phyloP scores from a whole-genome alignment of 2,329 filamentous ascomycete species.

The Teratosphaeria zuluensis region DNA sequence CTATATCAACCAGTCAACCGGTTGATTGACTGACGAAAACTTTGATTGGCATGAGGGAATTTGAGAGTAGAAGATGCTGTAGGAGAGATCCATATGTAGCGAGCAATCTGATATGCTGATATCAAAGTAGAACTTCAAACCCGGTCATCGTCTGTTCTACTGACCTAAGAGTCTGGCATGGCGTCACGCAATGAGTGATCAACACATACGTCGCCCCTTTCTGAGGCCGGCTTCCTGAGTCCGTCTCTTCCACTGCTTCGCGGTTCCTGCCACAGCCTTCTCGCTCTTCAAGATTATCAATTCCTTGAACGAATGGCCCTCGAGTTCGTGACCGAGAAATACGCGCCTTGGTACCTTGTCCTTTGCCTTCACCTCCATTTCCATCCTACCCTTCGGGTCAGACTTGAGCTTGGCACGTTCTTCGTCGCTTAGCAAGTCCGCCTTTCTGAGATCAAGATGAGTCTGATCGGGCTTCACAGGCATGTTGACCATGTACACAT shows the following conservation, averaged over 20 bases:
- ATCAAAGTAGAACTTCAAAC: too few species aligned
- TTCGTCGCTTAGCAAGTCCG: conserved; percentile 6
- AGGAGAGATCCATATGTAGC: too few species aligned
- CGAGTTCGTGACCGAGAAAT: conserved; percentile 6
- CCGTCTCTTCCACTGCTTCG: neutral
- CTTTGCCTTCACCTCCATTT: neutral
- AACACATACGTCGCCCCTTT: too few species aligned
- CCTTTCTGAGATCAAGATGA: conserved; percentile 9
- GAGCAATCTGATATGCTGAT: too few species aligned
- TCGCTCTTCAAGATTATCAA: conserved; percentile 2
- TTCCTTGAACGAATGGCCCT: conserved; percentile 8
- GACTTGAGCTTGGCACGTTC: conserved; percentile 1
- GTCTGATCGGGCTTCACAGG: conserved; percentile 5
- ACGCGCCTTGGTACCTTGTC: conserved; percentile 9
- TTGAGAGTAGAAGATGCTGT: too few species aligned
- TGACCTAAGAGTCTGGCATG: too few species aligned
- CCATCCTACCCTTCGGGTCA: neutral
- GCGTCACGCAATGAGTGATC: too few species aligned
- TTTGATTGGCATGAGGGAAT: too few species aligned
- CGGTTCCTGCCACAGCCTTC: neutral
- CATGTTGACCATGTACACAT: conserved; percentile 7
- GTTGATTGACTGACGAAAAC: too few species aligned
- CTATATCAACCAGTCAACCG: too few species aligned
- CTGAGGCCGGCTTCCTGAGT: neutral
- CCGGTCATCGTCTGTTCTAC: too few species aligned